A percentile compares a stretch with the other conserved stretches of the same genome.
Conservation (phyloP, 1,139 yeast species). For the Yamadazyma mexicana region DNA sequence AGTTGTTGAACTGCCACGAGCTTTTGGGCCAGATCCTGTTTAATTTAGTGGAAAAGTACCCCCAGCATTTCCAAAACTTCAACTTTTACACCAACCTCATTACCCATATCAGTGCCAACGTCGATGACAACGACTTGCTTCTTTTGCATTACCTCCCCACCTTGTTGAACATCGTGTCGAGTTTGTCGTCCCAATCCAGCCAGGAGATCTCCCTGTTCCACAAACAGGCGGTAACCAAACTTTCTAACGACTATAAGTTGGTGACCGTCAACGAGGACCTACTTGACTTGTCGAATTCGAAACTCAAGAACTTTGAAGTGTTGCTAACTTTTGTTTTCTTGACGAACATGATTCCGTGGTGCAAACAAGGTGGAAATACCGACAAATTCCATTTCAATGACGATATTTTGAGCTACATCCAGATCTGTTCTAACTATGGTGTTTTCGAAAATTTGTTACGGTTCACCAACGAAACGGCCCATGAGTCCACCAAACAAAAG, state of each 20-base stretch:
- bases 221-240: conserved; percentile 19
- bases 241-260: conserved; percentile 24
- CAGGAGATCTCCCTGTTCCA: conserved; percentile 30
- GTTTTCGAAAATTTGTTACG: conserved; percentile 79
- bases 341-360: conserved; percentile 70
- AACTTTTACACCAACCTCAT: conserved; percentile 38
- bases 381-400: conserved; percentile 52
- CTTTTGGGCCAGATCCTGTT: conserved; percentile 63
- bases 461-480: conserved; percentile 65
- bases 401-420: conserved; percentile 39
- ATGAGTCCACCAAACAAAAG: conserved; percentile 26
- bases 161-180: conserved; percentile 45
- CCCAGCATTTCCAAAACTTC: conserved; percentile 29
- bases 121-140: conserved; percentile 62
- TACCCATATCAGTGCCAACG: conserved; percentile 28
- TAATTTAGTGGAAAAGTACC: conserved; percentile 44
- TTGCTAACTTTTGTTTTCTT: conserved; percentile 56
- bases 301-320: conserved; percentile 51
- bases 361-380: conserved; percentile 54
- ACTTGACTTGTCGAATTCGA: conserved; percentile 51
- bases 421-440: conserved; percentile 52
- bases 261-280: conserved; percentile 24
- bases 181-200: conserved; percentile 20
- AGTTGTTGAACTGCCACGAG: conserved; percentile 69
- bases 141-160: conserved; percentile 67